Base-by-base conservation (phyloP, 495 filamentous ascomycete species). In the Apodospora peruviana region DNA sequence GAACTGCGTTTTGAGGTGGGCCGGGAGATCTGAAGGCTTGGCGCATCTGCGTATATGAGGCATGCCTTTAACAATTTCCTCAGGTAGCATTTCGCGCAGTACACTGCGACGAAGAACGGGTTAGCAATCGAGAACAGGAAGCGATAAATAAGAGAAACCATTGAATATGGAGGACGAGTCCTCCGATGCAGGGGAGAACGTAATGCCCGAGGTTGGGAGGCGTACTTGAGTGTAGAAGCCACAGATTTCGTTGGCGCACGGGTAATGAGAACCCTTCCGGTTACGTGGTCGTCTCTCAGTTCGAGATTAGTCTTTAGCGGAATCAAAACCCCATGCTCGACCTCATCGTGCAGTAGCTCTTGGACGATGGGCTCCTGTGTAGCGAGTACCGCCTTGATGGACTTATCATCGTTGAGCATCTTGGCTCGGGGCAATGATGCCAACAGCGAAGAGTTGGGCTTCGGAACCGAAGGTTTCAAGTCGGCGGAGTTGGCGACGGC, bases 31-130 rank as follows among this genome's bases (percentile, higher is more conserved):
- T 32, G 76, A 74, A 22, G 73, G 78, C 61, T 88, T 91, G 38
- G 82, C 83, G 49, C 93, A 87, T 43, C 90, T 81, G 38, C 89
- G 83, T 17, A 97, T 78, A 64, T 98, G 93, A 59, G 79, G 76
- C 25, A 90, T 70, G 51, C 84, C 78, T 45, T 78, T 74, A 56
- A 73, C 71, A n/a, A 73, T 66, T 56, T 80, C 69, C 57, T 77
- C 76, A 25, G 78, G 79, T 39, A 82, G 70, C 42, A 76, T 53
- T 19, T 55, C 53, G 52, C 74, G 66, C 45, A 81, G 50, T 23
- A 69, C 43, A 34, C 78, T 81, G 51, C 25, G 34, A 21, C 24
- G 22, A n/a, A n/a, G n/a, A n/a, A n/a, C n/a, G 23, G 1, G 39
- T 54, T 12, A 48, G 61, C 42, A 12, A 47, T 42, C n/a, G 32